Evolutionary conservation across 2,329 filamentous ascomycete species (phyloP), one percentile per base, ranked within the genome.

Genomic region (Fusarium anguioides): DNA sequence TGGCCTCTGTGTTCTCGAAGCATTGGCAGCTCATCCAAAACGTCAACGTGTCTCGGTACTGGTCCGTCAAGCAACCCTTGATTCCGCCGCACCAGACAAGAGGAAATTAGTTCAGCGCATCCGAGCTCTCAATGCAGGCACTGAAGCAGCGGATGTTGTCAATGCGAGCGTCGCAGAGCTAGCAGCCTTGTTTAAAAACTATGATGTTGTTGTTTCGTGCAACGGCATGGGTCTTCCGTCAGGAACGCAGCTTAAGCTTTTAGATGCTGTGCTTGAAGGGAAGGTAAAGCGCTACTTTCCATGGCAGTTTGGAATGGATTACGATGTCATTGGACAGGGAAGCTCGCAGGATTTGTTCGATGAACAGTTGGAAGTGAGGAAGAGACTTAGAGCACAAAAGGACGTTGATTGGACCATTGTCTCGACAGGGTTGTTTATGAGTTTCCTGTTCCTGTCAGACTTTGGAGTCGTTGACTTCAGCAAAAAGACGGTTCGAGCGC

Each of bases 221-320:
- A 84, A 83, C 3, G 90, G 90, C 24, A 90, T 91, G 76, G 81
- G 81, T 0, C 77, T 86, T 1, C 82, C 85, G 0, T 53, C 81
- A 0, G 86, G 85, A 2, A 87, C 83, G 0, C 85, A 91, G 71
- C 64, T 81, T 2, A 90, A 89, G 68, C 77, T 92, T 18, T 77
- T 85, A 0, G 71, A 79, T 12, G 88, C 89, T 1, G 85, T 83
- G 0, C 75, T 92, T 0, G 74, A 76, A 12, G 87, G 85, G 0
- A 75, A 78, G 0, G 82, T 84, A 0, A 67, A 76, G 15, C 78
- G 85, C 1, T 92, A 84, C 72, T 82, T 92, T 18, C 90, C 90
- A 1, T 93, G 90, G 90, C 90, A 93, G 75, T 92, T 89, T 74
- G 90, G 90, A 1, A 86, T 91, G 23, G 88, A 93, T 72, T 93